phyloP scores from a whole-genome alignment of 2,329 filamentous ascomycete species.

The Botrytis byssoidea region DNA sequence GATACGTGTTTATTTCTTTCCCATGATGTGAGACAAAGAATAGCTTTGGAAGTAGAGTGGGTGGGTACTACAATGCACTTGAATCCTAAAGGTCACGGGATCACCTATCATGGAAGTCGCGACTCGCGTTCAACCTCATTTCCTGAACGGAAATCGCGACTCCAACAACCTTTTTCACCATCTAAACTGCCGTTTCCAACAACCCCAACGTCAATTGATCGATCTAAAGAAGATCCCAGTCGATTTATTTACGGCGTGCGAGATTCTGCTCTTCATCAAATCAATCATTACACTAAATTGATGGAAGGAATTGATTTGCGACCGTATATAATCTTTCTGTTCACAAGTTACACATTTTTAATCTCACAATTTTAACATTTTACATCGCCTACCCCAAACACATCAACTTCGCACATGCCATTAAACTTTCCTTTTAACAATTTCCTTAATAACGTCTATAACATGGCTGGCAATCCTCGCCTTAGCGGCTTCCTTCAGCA shows the following conservation, averaged over 20 bases:
- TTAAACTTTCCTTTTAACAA: background rate
- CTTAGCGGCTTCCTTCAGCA: background rate
- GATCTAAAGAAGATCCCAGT: background rate
- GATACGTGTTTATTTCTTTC: background rate
- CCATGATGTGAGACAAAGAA: background rate
- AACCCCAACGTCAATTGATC: background rate
- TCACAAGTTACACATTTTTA: background rate
- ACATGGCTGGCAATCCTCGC: background rate
- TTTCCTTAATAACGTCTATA: conserved; percentile 7
- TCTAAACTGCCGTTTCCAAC: background rate
- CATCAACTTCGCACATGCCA: background rate
- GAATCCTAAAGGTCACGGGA: background rate
- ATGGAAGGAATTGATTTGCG: background rate
- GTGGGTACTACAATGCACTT: background rate
- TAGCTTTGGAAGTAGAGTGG: background rate
- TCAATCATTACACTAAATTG: background rate
- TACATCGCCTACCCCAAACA: no score
- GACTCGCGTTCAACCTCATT: background rate
- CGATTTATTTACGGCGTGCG: background rate
- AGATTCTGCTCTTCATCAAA: background rate
- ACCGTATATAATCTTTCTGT: background rate
- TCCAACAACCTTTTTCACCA: background rate
- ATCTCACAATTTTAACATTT: background rate
- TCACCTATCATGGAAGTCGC: conserved; percentile 9
- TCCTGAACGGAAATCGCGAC: background rate